Conservation (phyloP, 371 early-diverging fungal species). For the Lichtheimia ramosa region DNA sequence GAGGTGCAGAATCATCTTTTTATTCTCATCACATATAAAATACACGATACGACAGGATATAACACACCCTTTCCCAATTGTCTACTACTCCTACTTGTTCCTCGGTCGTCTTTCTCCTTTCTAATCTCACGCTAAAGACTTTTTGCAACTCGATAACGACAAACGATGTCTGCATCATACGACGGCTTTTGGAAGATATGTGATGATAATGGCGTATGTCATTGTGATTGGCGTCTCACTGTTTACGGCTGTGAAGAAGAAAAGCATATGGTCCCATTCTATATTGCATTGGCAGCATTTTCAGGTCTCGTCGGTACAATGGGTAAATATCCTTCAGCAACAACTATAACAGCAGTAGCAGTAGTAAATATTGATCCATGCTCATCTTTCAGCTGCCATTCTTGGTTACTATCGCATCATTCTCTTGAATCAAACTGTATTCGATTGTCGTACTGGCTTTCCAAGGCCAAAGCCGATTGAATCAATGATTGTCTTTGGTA, state of each 20-base stretch:
- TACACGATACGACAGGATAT: too few species aligned
- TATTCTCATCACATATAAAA: too few species aligned
- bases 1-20: too few species aligned
- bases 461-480: slow-evolving; percentile 23
- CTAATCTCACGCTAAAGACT: background rate
- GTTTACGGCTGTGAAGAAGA: slow-evolving; percentile 22
- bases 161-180: background rate
- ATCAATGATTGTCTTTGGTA: slow-evolving; percentile 13
- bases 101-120: background rate
- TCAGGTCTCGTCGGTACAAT: slow-evolving; percentile 16
- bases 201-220: slow-evolving; percentile 20
- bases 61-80: too few species aligned
- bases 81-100: background rate
- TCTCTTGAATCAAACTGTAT: slow-evolving; percentile 11
- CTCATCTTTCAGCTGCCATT: slow-evolving; percentile 1
- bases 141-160: too few species aligned
- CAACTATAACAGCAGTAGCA: background rate
- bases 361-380: slow-evolving; percentile 12
- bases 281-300: slow-evolving; percentile 11
- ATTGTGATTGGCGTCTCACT: slow-evolving; percentile 44
- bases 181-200: slow-evolving; percentile 18
- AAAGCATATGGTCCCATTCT: slow-evolving; percentile 9
- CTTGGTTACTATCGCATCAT: slow-evolving; percentile 15
- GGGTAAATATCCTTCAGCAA: slow-evolving; percentile 9
- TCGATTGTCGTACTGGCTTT: slow-evolving; percentile 17